Conservation (phyloP, 441 rosid species). For the Adansonia rubrostipa region DNA sequence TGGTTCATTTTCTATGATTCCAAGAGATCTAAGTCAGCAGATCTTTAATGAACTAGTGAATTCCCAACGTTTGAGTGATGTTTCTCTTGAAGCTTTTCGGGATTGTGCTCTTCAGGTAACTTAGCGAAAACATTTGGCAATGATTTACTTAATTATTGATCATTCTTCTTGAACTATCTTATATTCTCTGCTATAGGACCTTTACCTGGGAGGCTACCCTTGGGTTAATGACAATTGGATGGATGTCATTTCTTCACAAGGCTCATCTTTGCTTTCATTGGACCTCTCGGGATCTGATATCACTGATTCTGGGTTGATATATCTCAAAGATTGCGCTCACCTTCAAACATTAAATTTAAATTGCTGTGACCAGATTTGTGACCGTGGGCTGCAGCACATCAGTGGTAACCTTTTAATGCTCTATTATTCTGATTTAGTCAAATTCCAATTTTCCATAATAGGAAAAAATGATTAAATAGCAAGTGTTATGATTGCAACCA, state of each 20-base stretch:
- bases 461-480: background rate
- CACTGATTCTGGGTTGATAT: conserved; percentile 67
- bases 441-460: background rate
- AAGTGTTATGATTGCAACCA: background rate
- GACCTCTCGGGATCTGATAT: conserved; percentile 83
- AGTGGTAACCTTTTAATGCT: conserved; percentile 51
- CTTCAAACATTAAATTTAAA: conserved; percentile 65
- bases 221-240: conserved; percentile 86
- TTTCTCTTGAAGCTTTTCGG: conserved; percentile 69
- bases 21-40: conserved; percentile 91
- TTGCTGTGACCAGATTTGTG: conserved; percentile 71
- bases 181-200: conserved; percentile 54
- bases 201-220: conserved; percentile 72
- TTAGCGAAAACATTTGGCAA: background rate
- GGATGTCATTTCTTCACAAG: conserved; percentile 85
- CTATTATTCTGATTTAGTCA: background rate
- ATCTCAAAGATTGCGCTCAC: conserved; percentile 62
- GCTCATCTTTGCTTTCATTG: conserved; percentile 79
- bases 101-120: conserved; percentile 93
- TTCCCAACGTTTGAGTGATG: conserved; percentile 49
- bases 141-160: background rate
- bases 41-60: conserved; percentile 73
- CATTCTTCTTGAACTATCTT: conserved; percentile 17
- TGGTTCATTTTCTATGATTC: conserved; percentile 60
- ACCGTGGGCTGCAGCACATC: conserved; percentile 59